These are phyloP conservation scores for Hypomyces rosellus DNA, from an alignment of 2,329 filamentous ascomycete genomes.

Conservation along the genomic window DNA sequence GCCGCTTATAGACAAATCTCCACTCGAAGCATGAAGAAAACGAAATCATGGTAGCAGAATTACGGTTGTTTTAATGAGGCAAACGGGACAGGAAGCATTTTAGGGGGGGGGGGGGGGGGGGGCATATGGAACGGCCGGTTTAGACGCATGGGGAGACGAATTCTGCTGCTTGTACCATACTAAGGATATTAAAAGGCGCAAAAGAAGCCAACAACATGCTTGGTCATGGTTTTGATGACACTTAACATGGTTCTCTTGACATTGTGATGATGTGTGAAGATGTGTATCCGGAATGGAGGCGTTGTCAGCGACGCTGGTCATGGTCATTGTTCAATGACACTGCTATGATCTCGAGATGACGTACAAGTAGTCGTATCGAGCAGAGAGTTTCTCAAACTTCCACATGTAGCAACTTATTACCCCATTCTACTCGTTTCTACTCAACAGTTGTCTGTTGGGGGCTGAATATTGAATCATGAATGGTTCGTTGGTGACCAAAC, in stretches of 20 bases:
- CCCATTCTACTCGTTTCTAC: no score
- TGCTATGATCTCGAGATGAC: no score
- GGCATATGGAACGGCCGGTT: slow-evolving; percentile 11
- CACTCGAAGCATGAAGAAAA: slow-evolving; percentile 37
- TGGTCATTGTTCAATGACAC: no score
- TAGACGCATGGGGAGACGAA: slow-evolving; percentile 18
- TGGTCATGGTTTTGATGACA: slow-evolving; percentile 5
- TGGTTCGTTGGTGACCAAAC: no score
- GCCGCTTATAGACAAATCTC: slow-evolving; percentile 42
- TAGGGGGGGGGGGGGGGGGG: no score
- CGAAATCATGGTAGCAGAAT: slow-evolving; percentile 24
- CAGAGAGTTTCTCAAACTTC: no score
- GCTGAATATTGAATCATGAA: no score
- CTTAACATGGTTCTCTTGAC: neutral
- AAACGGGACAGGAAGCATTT: neutral
- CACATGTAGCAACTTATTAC: no score
- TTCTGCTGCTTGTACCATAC: slow-evolving; percentile 26
- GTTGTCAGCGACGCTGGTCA: no score
- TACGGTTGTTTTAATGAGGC: neutral
- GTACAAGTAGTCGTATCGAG: no score
- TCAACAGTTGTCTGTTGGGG: no score
- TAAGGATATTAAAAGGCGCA: slow-evolving; percentile 2
- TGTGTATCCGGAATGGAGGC: no score
- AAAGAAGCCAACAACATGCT: slow-evolving; percentile 6
- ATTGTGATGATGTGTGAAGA: neutral